These are phyloP conservation scores for Diaporthe vexans DNA, from an alignment of 2,329 filamentous ascomycete genomes.

Conservation along the genomic window DNA sequence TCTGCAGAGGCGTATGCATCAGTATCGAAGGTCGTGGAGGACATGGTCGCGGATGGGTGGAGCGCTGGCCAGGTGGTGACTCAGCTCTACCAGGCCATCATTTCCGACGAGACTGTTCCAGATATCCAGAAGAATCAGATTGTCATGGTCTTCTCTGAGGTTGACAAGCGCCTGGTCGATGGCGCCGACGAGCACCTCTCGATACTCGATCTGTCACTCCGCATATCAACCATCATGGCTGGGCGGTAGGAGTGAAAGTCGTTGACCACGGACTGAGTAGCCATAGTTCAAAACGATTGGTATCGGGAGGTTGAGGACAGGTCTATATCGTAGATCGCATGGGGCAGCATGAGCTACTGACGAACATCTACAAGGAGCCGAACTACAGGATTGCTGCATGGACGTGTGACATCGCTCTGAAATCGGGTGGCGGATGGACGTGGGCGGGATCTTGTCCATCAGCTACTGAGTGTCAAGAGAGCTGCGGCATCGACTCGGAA, in stretches of 20 bases:
- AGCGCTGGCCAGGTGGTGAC: conserved; percentile 88
- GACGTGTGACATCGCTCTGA: neutral
- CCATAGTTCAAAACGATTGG: neutral
- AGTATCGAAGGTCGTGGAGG: conserved; percentile 84
- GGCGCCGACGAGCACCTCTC: conserved; percentile 95
- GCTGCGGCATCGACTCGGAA: neutral
- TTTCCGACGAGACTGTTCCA: conserved; percentile 86
- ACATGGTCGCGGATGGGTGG: conserved; percentile 97
- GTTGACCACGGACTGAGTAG: conserved; percentile 9
- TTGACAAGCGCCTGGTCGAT: conserved; percentile 94
- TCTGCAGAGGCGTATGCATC: conserved; percentile 77
- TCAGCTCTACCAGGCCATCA: conserved; percentile 84
- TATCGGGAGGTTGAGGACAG: neutral
- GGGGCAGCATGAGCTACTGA: neutral
- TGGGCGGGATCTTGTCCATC: neutral
- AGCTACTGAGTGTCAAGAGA: neutral
- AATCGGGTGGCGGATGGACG: neutral
- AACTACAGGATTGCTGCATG: neutral
- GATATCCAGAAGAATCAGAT: conserved; percentile 93
- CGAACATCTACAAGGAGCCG: neutral
- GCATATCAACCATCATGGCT: conserved; percentile 81
- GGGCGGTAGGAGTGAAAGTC: conserved; percentile 50
- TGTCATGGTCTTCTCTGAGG: conserved; percentile 89
- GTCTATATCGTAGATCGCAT: neutral
- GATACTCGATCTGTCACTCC: conserved; percentile 86